phyloP scores from a whole-genome alignment of 176 grass and related monocot genomes.

The Aegilops longissima region DNA sequence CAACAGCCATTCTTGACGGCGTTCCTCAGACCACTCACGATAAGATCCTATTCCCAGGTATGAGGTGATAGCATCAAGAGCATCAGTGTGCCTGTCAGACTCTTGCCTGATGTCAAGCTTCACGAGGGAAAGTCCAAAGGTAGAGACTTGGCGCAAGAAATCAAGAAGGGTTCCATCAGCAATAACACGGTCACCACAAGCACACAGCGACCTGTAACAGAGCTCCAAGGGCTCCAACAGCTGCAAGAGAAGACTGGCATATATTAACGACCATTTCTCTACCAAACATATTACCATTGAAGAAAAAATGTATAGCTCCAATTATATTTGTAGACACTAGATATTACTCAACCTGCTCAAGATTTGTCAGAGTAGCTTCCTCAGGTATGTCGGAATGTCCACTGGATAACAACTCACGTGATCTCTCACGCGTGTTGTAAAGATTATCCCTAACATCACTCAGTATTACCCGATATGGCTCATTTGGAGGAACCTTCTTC shows the following conservation, averaged over 20 bases:
- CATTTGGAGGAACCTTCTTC: conserved; percentile 79
- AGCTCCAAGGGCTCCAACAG: conserved; percentile 74
- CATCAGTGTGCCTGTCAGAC: conserved; percentile 77
- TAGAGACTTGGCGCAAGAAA: conserved; percentile 81
- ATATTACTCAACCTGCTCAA: conserved; percentile 56
- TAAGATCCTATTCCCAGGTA: conserved; percentile 77
- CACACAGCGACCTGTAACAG: conserved; percentile 70
- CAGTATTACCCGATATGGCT: conserved; percentile 76
- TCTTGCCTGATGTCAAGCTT: conserved; percentile 88
- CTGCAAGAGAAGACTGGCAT: conserved; percentile 38
- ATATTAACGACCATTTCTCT: not conserved
- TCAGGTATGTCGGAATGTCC: conserved; percentile 71
- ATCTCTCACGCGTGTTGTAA: conserved; percentile 66
- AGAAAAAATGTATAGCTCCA: not conserved
- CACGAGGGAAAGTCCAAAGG: conserved; percentile 71
- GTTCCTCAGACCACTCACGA: conserved; percentile 65
- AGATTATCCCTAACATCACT: conserved; percentile 83
- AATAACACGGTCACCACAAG: conserved; percentile 67
- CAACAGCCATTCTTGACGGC: conserved; percentile 68
- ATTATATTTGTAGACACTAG: not conserved
- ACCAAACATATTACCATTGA: not conserved
- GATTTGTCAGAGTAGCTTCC: conserved; percentile 53
- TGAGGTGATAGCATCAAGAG: conserved; percentile 66
- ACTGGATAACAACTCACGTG: conserved; percentile 65
- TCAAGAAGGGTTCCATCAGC: conserved; percentile 87